Conservation (phyloP, 1,139 yeast species). For the Nakaseomyces glabratus region DNA sequence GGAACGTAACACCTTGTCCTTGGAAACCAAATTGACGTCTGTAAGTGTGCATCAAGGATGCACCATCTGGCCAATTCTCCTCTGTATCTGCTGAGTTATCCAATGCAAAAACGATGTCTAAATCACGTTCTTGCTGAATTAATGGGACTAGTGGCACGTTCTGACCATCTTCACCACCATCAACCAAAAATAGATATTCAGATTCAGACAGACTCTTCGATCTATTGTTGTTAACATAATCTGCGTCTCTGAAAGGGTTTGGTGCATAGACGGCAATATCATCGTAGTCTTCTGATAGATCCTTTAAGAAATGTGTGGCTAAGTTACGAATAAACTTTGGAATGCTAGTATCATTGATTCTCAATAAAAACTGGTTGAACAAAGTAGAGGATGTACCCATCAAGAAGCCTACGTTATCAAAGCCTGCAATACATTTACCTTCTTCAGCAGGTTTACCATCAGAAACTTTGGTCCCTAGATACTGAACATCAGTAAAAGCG, state of each 20-base stretch:
- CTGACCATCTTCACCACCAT: slow-evolving; percentile 79
- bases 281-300: slow-evolving; percentile 39
- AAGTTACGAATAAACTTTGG: slow-evolving; percentile 3
- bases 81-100: slow-evolving; percentile 74
- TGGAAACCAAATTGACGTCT: slow-evolving; percentile 55
- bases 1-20: slow-evolving; percentile 61
- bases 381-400: slow-evolving; percentile 70
- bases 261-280: slow-evolving; percentile 67
- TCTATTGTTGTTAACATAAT: slow-evolving; percentile 34
- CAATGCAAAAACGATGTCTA: slow-evolving; percentile 73
- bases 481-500: slow-evolving; percentile 56
- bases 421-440: slow-evolving; percentile 48
- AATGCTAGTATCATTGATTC: slow-evolving; percentile 41
- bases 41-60: slow-evolving; percentile 53
- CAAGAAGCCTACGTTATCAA: slow-evolving; percentile 66
- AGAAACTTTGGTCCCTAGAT: slow-evolving; percentile 54
- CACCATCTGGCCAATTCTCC: slow-evolving; percentile 64
- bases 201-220: slow-evolving; percentile 30
- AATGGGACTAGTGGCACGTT: slow-evolving; percentile 73
- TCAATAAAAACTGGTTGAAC: slow-evolving; percentile 52
- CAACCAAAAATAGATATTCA: slow-evolving; percentile 52
- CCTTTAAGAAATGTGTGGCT: slow-evolving; percentile 33
- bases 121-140: slow-evolving; percentile 53
- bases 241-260: slow-evolving; percentile 46
- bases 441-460: slow-evolving; percentile 41